phyloP scores from a whole-genome alignment of 140 eudicot genomes.

The Bidens hawaiensis region DNA sequence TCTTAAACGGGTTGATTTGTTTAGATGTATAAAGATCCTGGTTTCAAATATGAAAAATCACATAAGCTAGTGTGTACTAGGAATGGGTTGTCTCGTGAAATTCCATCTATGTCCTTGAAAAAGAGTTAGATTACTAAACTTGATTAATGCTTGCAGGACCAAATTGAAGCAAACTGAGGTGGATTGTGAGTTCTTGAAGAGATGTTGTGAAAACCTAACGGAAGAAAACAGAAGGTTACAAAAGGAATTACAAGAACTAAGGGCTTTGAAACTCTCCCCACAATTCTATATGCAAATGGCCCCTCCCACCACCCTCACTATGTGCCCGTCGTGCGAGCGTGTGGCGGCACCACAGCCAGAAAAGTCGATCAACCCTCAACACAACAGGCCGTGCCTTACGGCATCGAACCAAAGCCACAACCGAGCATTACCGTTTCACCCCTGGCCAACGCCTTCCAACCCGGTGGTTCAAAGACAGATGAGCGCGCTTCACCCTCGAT shows the following conservation, averaged over 20 bases:
- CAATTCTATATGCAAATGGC: constrained; percentile 93
- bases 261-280: constrained; percentile 69
- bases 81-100: neutral
- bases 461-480: constrained; percentile 42
- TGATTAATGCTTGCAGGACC: constrained; percentile 38
- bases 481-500: constrained; percentile 48
- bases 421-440: constrained; percentile 56
- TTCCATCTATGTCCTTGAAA: neutral
- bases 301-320: constrained; percentile 84
- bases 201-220: constrained; percentile 68
- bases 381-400: constrained; percentile 24
- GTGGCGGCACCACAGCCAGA: constrained; percentile 50
- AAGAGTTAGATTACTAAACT: neutral
- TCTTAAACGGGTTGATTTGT: neutral
- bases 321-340: constrained; percentile 92
- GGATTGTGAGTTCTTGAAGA: constrained; percentile 71
- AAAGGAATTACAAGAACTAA: constrained; percentile 69
- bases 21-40: too few relatives aligned
- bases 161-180: constrained; percentile 83
- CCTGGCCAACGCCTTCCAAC: constrained; percentile 47
- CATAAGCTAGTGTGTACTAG: too few relatives aligned
- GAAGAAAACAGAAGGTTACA: constrained; percentile 78
- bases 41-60: too few relatives aligned
- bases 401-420: constrained; percentile 25
- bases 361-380: constrained; percentile 25